Evolutionary conservation across 805 yeast genomes (phyloP).

Genomic region (Candida cerambycidarum): DNA sequence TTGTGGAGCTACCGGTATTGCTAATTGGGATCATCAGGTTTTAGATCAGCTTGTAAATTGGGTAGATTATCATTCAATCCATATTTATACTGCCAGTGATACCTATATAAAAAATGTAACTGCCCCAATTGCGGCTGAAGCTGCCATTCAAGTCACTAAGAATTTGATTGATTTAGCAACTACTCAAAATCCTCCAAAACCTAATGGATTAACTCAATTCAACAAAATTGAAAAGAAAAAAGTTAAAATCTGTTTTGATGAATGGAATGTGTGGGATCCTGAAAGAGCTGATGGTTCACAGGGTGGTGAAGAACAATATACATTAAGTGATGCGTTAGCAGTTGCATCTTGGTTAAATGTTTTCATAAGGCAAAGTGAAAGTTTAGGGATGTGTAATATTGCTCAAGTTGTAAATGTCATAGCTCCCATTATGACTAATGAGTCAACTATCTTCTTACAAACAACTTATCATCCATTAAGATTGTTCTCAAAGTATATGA

Average conservation of each 20-base stretch:
- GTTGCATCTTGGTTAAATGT: constrained; percentile 35
- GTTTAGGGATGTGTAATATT: constrained; percentile 32
- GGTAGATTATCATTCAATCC: constrained; percentile 32
- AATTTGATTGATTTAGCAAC: constrained; percentile 27
- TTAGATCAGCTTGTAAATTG: constrained; percentile 22
- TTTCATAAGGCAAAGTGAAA: constrained; percentile 28
- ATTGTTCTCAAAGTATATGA: constrained; percentile 30
- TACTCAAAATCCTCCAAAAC: constrained; percentile 17
- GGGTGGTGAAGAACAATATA: constrained; percentile 33
- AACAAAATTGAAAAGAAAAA: constrained; percentile 6
- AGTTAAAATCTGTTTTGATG: constrained; percentile 31
- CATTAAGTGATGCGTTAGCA: constrained; percentile 31
- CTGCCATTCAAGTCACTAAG: constrained; percentile 27
- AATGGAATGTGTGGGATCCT: constrained; percentile 40
- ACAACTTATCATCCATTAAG: constrained; percentile 27
- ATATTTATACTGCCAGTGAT: constrained; percentile 26
- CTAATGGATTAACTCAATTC: constrained; percentile 11
- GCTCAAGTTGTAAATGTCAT: constrained; percentile 36
- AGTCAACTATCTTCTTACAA: constrained; percentile 24
- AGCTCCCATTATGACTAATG: constrained; percentile 34
- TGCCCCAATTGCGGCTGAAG: constrained; percentile 31
- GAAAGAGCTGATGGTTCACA: constrained; percentile 24
- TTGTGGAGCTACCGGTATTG: constrained; percentile 30
- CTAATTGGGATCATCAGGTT: constrained; percentile 29
- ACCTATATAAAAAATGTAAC: constrained; percentile 26